Conservation (phyloP, 768 basidiomycete species). For the Basidioascus undulatus region DNA sequence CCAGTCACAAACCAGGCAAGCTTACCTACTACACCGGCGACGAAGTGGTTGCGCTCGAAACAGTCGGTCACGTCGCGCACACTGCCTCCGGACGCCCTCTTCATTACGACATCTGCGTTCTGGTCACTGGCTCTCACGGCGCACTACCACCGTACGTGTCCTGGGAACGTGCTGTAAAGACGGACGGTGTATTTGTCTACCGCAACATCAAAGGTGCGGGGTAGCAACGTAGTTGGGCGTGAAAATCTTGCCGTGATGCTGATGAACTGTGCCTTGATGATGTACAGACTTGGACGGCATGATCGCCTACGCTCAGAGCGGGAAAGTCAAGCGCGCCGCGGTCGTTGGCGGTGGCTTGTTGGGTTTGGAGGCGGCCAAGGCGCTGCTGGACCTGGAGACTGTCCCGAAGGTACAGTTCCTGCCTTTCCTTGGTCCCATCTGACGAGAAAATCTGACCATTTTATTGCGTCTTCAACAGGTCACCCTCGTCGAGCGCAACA, state of each 20-base stretch:
- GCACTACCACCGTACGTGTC: conserved; percentile 35
- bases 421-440: too few relatives aligned
- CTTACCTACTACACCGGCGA: conserved; percentile 32
- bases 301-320: conserved; percentile 30
- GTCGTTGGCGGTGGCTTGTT: conserved; percentile 48
- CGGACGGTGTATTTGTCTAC: conserved; percentile 43
- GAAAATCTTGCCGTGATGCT: neutral
- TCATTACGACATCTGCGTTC: conserved; percentile 35
- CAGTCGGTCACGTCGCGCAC: conserved; percentile 23
- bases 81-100: conserved; percentile 26
- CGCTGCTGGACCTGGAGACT: conserved; percentile 32
- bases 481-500: conserved; percentile 30
- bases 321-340: conserved; percentile 24
- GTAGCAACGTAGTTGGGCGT: neutral
- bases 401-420: conserved; percentile 21
- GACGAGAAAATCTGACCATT: too few relatives aligned
- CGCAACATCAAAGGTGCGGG: conserved; percentile 40
- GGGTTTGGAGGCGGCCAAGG: conserved; percentile 52
- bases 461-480: too few relatives aligned
- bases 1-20: conserved; percentile 30
- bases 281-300: conserved; percentile 37
- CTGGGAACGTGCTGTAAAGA: conserved; percentile 19
- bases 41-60: conserved; percentile 22
- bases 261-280: neutral
- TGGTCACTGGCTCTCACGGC: conserved; percentile 46